Percentiles rank a stretch among this genome's conserved stretches.
phyloP scores from a whole-genome alignment of 1,284 basidiomycete genomes.

The Malassezia slooffiae region DNA sequence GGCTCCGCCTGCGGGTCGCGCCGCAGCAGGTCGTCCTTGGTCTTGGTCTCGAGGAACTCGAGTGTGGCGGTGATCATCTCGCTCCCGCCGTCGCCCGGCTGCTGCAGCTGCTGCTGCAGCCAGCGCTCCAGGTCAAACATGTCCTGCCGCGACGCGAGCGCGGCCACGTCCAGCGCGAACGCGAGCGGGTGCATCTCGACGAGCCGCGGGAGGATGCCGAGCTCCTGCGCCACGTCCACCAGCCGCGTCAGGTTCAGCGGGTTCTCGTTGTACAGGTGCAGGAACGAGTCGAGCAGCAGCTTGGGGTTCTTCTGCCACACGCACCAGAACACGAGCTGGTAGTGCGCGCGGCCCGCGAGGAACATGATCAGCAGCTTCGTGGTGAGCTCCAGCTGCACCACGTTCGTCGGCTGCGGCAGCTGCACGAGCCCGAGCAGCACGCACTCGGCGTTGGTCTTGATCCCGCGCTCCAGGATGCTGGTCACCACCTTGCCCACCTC shows the following conservation, averaged over 20 bases:
- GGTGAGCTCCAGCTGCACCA: constrained; percentile 73
- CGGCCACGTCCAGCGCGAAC: constrained; percentile 71
- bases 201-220: constrained; percentile 80
- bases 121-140: constrained; percentile 92
- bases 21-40: constrained; percentile 40
- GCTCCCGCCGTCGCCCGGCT: constrained; percentile 62
- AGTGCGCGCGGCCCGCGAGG: constrained; percentile 79
- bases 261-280: constrained; percentile 81
- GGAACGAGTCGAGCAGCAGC: constrained; percentile 73
- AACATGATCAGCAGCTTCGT: constrained; percentile 80
- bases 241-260: constrained; percentile 87
- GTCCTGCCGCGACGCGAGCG: constrained; percentile 80
- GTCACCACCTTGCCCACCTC: constrained; percentile 28
- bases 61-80: constrained; percentile 60
- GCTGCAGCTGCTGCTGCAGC: constrained; percentile 75
- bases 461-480: constrained; percentile 40
- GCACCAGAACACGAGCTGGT: constrained; percentile 90
- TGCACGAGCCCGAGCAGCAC: constrained; percentile 86
- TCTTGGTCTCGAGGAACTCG: constrained; percentile 42
- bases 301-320: constrained; percentile 80
- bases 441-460: constrained; percentile 72
- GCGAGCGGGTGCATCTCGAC: constrained; percentile 76
- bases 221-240: constrained; percentile 84
- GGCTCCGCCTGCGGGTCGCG: constrained; percentile 42
- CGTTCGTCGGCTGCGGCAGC: constrained; percentile 73